Conservation (phyloP, 371 early-diverging fungal genomes). For the Syncephalastrum racemosum region DNA sequence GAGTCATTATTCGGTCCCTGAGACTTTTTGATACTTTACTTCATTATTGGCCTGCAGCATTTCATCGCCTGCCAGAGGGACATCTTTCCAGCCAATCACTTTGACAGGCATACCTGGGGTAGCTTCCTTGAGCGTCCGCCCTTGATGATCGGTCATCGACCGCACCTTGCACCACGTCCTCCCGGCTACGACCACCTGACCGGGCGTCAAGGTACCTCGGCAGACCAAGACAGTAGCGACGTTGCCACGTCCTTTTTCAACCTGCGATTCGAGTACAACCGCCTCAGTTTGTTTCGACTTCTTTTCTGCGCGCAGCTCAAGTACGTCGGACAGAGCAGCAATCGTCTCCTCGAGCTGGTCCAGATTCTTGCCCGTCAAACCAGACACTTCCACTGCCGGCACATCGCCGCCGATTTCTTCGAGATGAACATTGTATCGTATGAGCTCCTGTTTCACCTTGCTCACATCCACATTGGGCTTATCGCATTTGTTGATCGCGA, state of each 20-base stretch:
- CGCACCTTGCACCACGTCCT: constrained; percentile 89
- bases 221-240: constrained; percentile 87
- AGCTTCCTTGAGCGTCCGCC: constrained; percentile 71
- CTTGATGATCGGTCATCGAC: constrained; percentile 78
- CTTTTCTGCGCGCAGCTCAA: constrained; percentile 83
- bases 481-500: constrained; percentile 97
- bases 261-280: constrained; percentile 84
- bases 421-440: constrained; percentile 77
- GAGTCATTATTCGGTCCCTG: not conserved
- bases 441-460: constrained; percentile 75
- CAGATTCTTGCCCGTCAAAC: constrained; percentile 82
- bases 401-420: constrained; percentile 97
- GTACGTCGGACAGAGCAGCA: constrained; percentile 79
- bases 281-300: constrained; percentile 71
- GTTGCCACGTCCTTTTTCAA: constrained; percentile 83
- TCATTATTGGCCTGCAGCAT: constrained; percentile 77
- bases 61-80: constrained; percentile 90
- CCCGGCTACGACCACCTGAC: constrained; percentile 82
- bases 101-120: constrained; percentile 88
- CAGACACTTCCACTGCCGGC: constrained; percentile 87
- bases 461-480: constrained; percentile 78
- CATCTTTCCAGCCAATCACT: constrained; percentile 91
- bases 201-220: constrained; percentile 81
- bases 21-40: constrained; percentile 24
- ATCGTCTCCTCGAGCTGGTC: constrained; percentile 90